These are phyloP conservation scores for Setaria viridis DNA, from an alignment of 202 grass and related monocot genomes.

Conservation along the genomic window DNA sequence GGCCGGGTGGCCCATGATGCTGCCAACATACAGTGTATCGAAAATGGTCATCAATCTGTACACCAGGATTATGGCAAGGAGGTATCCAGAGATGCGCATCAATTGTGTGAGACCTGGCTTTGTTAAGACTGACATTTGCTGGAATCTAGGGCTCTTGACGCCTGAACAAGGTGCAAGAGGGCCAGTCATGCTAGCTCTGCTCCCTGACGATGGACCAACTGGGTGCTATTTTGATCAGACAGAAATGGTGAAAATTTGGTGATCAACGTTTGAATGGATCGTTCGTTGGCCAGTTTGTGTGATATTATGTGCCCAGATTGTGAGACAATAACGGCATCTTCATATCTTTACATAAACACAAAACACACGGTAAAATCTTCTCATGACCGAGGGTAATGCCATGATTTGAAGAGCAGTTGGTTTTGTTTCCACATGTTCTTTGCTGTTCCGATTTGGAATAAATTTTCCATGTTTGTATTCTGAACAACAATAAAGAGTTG, in stretches of 20 bases:
- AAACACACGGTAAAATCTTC: not conserved
- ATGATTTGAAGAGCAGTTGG: not conserved
- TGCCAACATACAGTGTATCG: slow-evolving; percentile 75
- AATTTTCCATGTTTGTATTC: not conserved
- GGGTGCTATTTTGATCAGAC: slow-evolving; percentile 76
- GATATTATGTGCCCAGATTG: not conserved
- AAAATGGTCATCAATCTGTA: slow-evolving; percentile 81
- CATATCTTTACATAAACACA: not conserved
- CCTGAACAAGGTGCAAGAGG: slow-evolving; percentile 73
- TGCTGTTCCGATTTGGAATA: not conserved
- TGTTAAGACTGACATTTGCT: slow-evolving; percentile 78
- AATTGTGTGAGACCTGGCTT: slow-evolving; percentile 79
- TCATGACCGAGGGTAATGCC: too few relatives aligned
- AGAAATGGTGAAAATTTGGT: slow-evolving; percentile 60
- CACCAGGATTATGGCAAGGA: slow-evolving; percentile 65
- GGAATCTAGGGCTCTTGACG: slow-evolving; percentile 64
- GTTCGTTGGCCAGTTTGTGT: not conserved
- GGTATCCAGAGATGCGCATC: slow-evolving; percentile 62
- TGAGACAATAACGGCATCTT: not conserved
- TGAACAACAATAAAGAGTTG: not conserved
- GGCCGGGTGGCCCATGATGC: slow-evolving; percentile 68
- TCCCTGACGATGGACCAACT: slow-evolving; percentile 54
- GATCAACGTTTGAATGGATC: not conserved
- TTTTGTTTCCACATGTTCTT: not conserved
- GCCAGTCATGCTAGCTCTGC: slow-evolving; percentile 63